A percentile compares a stretch with the other conserved stretches of the same genome.
These are phyloP conservation scores for Gossypium anomalum DNA, from an alignment of 345 rosid genomes.

Conservation along the genomic window DNA sequence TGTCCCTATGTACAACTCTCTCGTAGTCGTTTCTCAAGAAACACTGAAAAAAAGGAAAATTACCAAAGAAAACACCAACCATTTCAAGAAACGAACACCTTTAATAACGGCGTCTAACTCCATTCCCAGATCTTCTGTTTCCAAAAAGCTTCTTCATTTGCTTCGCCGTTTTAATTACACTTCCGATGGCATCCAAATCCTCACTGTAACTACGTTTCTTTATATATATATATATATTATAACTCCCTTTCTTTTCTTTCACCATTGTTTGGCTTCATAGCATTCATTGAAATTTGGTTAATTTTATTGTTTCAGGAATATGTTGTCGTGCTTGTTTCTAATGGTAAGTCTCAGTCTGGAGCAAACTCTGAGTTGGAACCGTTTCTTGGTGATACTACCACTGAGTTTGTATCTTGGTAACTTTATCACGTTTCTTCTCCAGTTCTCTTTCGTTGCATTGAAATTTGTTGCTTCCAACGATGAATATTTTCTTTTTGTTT, in stretches of 20 bases:
- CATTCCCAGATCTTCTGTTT: not conserved
- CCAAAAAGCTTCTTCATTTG: slow-evolving; percentile 11
- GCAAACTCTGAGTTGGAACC: slow-evolving; percentile 6
- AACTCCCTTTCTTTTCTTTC: not conserved
- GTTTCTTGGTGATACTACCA: not conserved
- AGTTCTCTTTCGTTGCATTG: not conserved
- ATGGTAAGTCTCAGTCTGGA: slow-evolving; percentile 12
- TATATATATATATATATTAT: not conserved
- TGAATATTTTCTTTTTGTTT: not conserved
- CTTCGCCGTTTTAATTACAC: not conserved
- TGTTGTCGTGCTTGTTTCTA: slow-evolving; percentile 18
- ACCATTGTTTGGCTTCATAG: not conserved
- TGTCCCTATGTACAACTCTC: not conserved
- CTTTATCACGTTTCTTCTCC: not conserved
- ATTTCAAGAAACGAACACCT: not conserved
- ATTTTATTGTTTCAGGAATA: slow-evolving; percentile 10
- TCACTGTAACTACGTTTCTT: not conserved
- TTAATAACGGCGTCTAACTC: not conserved
- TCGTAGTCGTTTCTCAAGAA: not conserved
- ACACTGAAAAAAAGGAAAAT: not conserved
- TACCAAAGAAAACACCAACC: not conserved
- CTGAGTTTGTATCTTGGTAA: slow-evolving; percentile 15
- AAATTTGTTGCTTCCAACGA: not conserved
- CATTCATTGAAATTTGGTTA: too few species aligned
- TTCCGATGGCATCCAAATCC: not conserved